Evolutionary conservation across 306 rosid species (phyloP).

Genomic region (Parietaria judaica): DNA sequence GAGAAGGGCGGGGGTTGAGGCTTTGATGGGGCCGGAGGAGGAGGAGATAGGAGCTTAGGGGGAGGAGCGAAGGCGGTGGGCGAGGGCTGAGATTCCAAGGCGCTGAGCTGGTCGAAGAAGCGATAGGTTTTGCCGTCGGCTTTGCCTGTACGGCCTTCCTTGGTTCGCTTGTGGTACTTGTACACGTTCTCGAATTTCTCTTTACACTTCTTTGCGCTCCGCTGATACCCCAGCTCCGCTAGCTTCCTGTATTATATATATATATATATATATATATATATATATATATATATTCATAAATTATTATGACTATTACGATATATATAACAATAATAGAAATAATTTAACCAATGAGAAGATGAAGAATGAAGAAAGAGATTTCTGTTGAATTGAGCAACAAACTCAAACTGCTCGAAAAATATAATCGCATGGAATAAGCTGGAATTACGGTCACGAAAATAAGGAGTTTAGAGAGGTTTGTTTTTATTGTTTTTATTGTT

Average conservation of each 20-base stretch:
- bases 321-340: too few relatives aligned
- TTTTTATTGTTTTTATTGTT: not conserved
- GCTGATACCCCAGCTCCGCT: conserved; percentile 72
- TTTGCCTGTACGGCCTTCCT: conserved; percentile 77
- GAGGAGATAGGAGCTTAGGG: not conserved
- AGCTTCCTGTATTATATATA: conserved; percentile 57
- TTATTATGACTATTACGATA: not conserved
- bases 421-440: conserved; percentile 14
- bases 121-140: conserved; percentile 80
- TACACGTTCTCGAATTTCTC: conserved; percentile 95
- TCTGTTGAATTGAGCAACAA: conserved; percentile 27
- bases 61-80: conserved; percentile 15
- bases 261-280: not conserved
- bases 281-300: not conserved
- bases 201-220: conserved; percentile 89
- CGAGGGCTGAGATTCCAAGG: conserved; percentile 45
- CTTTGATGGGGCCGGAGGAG: conserved; percentile 13
- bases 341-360: too few relatives aligned
- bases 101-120: conserved; percentile 73
- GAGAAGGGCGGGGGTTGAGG: not conserved
- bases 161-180: conserved; percentile 92
- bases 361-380: not conserved
- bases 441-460: not conserved
- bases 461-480: not conserved
- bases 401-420: conserved; percentile 12